Percentiles rank a stretch among this genome's conserved stretches.
Conservation (phyloP, 371 early-diverging fungal species). For the Nematocida parisii region DNA sequence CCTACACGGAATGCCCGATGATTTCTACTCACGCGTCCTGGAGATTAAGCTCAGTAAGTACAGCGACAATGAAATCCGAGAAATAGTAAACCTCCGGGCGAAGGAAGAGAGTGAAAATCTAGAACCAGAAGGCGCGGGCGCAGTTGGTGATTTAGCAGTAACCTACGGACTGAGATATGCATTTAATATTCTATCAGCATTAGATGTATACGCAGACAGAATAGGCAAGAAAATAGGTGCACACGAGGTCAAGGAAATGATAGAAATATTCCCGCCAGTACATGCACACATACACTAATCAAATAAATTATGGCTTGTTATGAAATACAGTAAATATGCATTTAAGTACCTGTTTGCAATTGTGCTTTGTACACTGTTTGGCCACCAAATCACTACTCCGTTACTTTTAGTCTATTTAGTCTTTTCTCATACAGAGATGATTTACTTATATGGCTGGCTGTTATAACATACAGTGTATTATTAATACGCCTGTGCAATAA, state of each 20-base stretch:
- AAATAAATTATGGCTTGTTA: neutral
- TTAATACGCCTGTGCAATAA: no score
- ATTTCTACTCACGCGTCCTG: slow-evolving; percentile 84
- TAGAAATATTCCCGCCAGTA: slow-evolving; percentile 13
- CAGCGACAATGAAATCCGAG: slow-evolving; percentile 77
- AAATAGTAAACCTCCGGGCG: slow-evolving; percentile 80
- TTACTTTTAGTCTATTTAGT: no score
- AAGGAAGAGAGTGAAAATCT: slow-evolving; percentile 92
- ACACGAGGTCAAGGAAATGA: neutral
- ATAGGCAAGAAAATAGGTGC: slow-evolving; percentile 65
- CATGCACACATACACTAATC: neutral
- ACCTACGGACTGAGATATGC: slow-evolving; percentile 88
- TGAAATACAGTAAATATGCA: no score
- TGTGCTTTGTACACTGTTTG: no score
- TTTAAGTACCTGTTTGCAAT: no score
- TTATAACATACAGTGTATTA: no score
- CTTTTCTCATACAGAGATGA: no score
- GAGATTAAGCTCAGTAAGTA: slow-evolving; percentile 84
- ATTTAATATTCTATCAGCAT: slow-evolving; percentile 87
- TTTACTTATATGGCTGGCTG: no score
- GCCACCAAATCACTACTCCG: no score
- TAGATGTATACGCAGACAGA: slow-evolving; percentile 80
- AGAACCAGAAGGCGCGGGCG: slow-evolving; percentile 81
- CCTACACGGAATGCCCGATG: slow-evolving; percentile 91
- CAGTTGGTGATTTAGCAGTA: slow-evolving; percentile 81